Evolutionary conservation across 2,329 filamentous ascomycete species (phyloP).

Genomic region (Fusarium decemcellulare): DNA sequence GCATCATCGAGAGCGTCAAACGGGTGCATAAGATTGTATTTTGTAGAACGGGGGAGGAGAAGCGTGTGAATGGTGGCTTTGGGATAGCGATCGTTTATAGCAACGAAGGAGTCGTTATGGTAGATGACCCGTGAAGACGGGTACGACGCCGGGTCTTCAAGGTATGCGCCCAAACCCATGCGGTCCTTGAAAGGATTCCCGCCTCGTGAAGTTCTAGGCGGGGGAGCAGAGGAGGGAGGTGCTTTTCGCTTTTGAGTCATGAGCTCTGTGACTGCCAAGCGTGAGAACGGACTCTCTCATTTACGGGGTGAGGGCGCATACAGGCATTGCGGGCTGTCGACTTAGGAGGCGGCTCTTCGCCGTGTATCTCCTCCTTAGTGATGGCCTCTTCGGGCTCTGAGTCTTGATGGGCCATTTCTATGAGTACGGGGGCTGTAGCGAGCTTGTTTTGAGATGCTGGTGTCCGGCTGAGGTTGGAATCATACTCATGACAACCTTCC

Average conservation of each 20-base stretch:
- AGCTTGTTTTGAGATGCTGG: not conserved
- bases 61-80: slow-evolving; percentile 90
- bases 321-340: slow-evolving; percentile 58
- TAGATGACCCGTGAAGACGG: slow-evolving; percentile 74
- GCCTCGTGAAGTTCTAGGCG: slow-evolving; percentile 34
- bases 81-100: slow-evolving; percentile 87
- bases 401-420: slow-evolving; percentile 43
- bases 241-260: slow-evolving; percentile 56
- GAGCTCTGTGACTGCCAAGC: slow-evolving; percentile 46
- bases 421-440: not conserved
- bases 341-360: slow-evolving; percentile 46
- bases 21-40: slow-evolving; percentile 76
- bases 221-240: slow-evolving; percentile 28
- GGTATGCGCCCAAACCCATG: slow-evolving; percentile 77
- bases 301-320: slow-evolving; percentile 41
- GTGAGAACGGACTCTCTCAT: slow-evolving; percentile 20
- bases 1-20: slow-evolving; percentile 82
- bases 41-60: slow-evolving; percentile 81
- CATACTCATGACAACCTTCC: slow-evolving; percentile 26
- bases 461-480: slow-evolving; percentile 11
- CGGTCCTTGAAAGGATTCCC: slow-evolving; percentile 62
- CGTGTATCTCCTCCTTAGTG: slow-evolving; percentile 58
- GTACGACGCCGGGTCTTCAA: slow-evolving; percentile 72
- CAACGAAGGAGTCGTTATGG: slow-evolving; percentile 77
- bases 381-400: slow-evolving; percentile 57